Conservation (phyloP, 2,329 filamentous ascomycete species). For the Trichoderma sp. region DNA sequence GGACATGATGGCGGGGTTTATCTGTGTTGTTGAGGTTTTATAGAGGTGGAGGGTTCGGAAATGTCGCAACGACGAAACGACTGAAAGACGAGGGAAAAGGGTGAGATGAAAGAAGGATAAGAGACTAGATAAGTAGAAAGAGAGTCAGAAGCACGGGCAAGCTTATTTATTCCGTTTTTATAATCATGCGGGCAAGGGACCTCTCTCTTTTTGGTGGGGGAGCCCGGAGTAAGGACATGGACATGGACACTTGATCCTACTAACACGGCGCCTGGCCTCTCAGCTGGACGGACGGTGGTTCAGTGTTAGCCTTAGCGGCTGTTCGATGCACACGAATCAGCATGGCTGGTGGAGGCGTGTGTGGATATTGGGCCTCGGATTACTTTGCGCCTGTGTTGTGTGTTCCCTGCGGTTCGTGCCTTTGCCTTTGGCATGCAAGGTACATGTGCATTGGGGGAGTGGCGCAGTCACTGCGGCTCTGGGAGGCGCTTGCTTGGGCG, state of each 20-base stretch:
- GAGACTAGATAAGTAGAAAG: not conserved
- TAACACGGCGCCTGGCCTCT: not conserved
- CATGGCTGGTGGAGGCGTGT: not conserved
- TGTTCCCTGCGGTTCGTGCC: not conserved
- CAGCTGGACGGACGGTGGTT: not conserved
- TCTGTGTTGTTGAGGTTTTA: not conserved
- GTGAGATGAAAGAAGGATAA: not conserved
- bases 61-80: not conserved
- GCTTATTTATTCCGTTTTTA: conserved; percentile 14
- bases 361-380: not conserved
- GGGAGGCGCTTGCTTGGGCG: not conserved
- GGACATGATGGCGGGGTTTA: conserved; percentile 34
- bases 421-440: not conserved
- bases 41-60: not conserved
- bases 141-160: not conserved
- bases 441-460: not conserved
- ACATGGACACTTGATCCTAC: not conserved
- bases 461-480: conserved; percentile 24
- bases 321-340: not conserved
- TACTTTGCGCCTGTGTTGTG: not conserved
- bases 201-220: not conserved
- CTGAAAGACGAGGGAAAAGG: too few species aligned
- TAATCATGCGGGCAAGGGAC: not conserved
- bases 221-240: not conserved
- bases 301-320: not conserved